A percentile compares a stretch with the other conserved stretches of the same genome.
Evolutionary conservation across 306 rosid genomes (phyloP).

Genomic region (Cucurbita maxima): DNA sequence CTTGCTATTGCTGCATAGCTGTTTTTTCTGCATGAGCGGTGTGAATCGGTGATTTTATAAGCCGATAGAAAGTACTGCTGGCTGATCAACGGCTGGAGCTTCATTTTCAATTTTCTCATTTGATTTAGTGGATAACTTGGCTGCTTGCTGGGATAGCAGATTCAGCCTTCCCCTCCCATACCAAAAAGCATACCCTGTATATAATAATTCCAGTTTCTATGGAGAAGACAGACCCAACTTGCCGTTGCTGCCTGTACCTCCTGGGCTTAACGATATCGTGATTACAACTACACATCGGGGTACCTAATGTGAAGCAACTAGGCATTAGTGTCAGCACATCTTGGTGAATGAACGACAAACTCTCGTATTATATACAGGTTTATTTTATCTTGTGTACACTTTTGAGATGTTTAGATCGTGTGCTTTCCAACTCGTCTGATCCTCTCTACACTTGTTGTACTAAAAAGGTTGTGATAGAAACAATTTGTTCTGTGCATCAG

Average conservation of each 20-base stretch:
- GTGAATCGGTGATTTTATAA: not conserved
- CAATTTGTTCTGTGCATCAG: slow-evolving; percentile 16
- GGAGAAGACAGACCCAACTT: slow-evolving; percentile 1
- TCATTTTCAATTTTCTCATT: not conserved
- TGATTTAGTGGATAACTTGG: slow-evolving; percentile 7
- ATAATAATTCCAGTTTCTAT: not conserved
- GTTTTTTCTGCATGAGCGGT: not conserved
- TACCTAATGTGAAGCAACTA: not conserved
- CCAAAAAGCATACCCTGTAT: slow-evolving; percentile 2
- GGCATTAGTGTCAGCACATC: not conserved
- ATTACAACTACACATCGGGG: not conserved
- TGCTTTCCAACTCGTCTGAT: slow-evolving; percentile 15
- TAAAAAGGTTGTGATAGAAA: slow-evolving; percentile 20
- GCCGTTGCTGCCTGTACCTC: not conserved
- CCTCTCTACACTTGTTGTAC: slow-evolving; percentile 1
- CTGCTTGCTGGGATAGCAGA: not conserved
- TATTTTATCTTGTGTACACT: not conserved
- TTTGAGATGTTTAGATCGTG: not conserved
- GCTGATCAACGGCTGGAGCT: not conserved
- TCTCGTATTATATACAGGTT: not conserved
- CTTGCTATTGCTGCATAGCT: not conserved
- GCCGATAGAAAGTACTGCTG: not conserved
- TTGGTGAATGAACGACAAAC: not conserved
- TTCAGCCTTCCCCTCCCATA: slow-evolving; percentile 2
- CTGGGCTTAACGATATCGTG: not conserved